Evolutionary conservation across 441 rosid species (phyloP).

Genomic region (Geranium incanum): DNA sequence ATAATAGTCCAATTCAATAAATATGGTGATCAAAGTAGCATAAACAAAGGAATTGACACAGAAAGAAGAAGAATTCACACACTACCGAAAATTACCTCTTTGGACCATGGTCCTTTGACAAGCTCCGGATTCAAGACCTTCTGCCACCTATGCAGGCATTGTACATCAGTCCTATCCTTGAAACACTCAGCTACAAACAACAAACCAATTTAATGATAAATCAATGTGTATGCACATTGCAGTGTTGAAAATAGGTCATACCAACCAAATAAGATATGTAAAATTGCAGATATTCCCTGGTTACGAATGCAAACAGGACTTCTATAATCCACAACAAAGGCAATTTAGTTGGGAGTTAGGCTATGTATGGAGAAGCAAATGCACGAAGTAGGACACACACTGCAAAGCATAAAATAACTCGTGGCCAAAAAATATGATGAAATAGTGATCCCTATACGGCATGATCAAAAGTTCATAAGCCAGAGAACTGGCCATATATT

Average conservation of each 20-base stretch:
- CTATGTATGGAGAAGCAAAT: background rate
- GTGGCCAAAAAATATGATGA: background rate
- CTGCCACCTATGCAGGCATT: constrained; percentile 99
- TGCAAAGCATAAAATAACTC: background rate
- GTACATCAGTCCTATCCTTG: constrained; percentile 98
- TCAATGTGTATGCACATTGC: constrained; percentile 11
- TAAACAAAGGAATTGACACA: constrained; percentile 7
- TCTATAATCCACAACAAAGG: background rate
- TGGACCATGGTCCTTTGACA: constrained; percentile 99
- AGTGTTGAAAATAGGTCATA: background rate
- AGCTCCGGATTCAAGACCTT: constrained; percentile 98
- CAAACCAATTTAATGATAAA: constrained; percentile 30
- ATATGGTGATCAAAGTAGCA: background rate
- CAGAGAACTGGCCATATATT: background rate
- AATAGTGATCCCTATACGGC: background rate
- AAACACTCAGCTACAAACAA: constrained; percentile 84
- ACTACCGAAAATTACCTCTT: constrained; percentile 53
- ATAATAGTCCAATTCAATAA: background rate
- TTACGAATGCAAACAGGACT: background rate
- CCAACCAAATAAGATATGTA: background rate
- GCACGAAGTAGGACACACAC: background rate
- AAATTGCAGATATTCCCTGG: background rate
- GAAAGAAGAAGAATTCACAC: constrained; percentile 7
- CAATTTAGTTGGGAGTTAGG: background rate
- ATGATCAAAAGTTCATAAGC: background rate